phyloP scores from a whole-genome alignment of 2,329 filamentous ascomycete species.

The Coniochaeta ligniaria region DNA sequence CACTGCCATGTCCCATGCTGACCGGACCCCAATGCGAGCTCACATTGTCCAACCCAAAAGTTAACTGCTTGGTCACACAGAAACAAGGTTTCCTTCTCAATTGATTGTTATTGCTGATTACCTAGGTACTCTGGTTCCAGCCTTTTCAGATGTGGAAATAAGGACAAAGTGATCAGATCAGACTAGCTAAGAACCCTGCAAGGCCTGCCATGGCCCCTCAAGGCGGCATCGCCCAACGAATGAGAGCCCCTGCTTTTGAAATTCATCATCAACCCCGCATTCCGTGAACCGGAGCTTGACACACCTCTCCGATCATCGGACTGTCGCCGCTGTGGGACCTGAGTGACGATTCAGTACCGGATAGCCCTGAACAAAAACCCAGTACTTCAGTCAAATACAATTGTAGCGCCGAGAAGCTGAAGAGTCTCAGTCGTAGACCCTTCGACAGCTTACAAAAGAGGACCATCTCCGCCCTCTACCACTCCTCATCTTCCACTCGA shows the following conservation, averaged over 20 bases:
- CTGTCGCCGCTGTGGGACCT: background rate
- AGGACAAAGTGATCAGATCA: background rate
- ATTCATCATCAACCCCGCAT: slow-evolving; percentile 27
- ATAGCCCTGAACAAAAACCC: background rate
- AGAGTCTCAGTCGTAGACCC: background rate
- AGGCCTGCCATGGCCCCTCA: background rate
- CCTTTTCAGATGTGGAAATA: too few relatives aligned
- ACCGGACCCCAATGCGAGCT: background rate
- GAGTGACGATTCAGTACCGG: background rate
- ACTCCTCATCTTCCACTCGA: background rate
- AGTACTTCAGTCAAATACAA: background rate
- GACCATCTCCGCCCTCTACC: background rate
- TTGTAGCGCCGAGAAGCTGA: background rate
- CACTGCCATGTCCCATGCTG: background rate
- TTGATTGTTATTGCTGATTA: background rate
- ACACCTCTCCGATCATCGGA: slow-evolving; percentile 24
- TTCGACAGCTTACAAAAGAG: background rate
- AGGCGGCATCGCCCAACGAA: slow-evolving; percentile 13
- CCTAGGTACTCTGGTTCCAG: too few relatives aligned
- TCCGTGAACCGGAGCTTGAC: slow-evolving; percentile 23
- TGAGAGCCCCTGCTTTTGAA: slow-evolving; percentile 18
- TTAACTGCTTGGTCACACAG: background rate
- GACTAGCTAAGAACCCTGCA: too few relatives aligned
- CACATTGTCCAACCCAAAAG: background rate
- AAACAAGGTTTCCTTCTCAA: too few relatives aligned